Evolutionary conservation across 1,284 basidiomycete species (phyloP), one percentile per base, ranked within the genome.

Genomic region (Cystodermella granulosa): DNA sequence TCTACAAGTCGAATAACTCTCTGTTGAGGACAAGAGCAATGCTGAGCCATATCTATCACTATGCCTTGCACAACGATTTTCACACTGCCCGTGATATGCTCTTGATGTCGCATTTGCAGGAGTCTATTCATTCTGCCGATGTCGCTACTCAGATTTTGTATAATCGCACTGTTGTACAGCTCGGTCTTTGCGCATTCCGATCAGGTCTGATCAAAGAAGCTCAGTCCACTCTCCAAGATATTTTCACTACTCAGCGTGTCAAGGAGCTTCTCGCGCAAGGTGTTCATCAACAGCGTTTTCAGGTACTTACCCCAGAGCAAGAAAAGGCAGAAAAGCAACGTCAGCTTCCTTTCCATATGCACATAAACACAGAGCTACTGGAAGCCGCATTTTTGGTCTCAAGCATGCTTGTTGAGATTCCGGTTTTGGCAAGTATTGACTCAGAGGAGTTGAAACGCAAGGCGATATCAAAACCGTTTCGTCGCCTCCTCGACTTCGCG

Each of bases 341-440:
- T 39, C 91, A 98, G 60, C 77, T 99, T 20, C 96, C 96, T 24
- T 99, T 98, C 86, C 96, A 99, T 70, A 91, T 98, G 88, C 96
- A 99, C 73, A 95, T 98, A 72, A 98, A 98, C 73, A 91, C 96
- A 14, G 96, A 98, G 69, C 75, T 99, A 22, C 77, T 98, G 51
- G 96, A 98, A 69, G 94, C 93, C 36, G 94, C 92, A 6, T 99
- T 98, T 77, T 77, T 99, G 36, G 92, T 96, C 34, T 95, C 91
- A 16, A 96, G 91, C 69, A 99, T 99, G 96, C 79, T 99, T 35
- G 86, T 98, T 43, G 96, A 98, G 72, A 93, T 98, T 20, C 96
- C 96, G 5, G 73, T 97, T 41, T 76, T 98, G 34, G 96, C 96
- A 2, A 91, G 90, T 60, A 91, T 95, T 46, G 91, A 92, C 53